A percentile compares a stretch with the other conserved stretches of the same genome.
Conservation (phyloP, 2,329 filamentous ascomycete genomes). For the Venturia carpophila region DNA sequence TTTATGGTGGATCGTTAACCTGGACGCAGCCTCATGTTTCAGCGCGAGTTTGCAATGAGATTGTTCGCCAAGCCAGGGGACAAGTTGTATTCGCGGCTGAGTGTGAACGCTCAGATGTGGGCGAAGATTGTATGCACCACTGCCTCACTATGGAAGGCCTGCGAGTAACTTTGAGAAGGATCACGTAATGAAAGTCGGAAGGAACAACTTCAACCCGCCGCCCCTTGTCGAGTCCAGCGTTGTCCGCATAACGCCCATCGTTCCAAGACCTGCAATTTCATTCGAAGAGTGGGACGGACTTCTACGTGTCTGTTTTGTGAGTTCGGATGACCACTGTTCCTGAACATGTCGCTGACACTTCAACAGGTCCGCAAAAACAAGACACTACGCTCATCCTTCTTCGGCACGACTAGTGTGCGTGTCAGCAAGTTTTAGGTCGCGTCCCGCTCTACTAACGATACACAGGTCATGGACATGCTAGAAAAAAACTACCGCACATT, state of each 20-base stretch:
- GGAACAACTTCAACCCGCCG: constrained; percentile 93
- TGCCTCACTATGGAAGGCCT: background rate
- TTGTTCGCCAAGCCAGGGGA: constrained; percentile 84
- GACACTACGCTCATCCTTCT: constrained; percentile 63
- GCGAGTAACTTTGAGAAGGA: constrained; percentile 35
- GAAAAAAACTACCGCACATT: constrained; percentile 85
- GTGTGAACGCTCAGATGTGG: constrained; percentile 92
- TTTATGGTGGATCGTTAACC: too few species aligned
- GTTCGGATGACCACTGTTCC: constrained; percentile 56
- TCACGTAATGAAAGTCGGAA: constrained; percentile 83
- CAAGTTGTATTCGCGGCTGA: constrained; percentile 80
- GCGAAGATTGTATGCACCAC: constrained; percentile 39
- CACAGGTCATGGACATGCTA: constrained; percentile 60
- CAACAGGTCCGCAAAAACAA: constrained; percentile 48
- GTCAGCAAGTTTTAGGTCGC: too few species aligned
- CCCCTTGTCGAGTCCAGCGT: constrained; percentile 89
- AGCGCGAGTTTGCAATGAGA: constrained; percentile 87
- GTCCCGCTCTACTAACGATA: too few species aligned
- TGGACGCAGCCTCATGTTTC: constrained; percentile 66
- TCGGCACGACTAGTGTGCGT: constrained; percentile 61
- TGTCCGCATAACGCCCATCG: constrained; percentile 81
- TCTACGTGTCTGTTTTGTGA: constrained; percentile 69
- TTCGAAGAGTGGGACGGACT: constrained; percentile 96
- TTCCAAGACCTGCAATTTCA: constrained; percentile 74
- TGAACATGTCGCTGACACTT: too few species aligned